Evolutionary conservation across 2,329 filamentous ascomycete species (phyloP), one percentile per base, ranked within the genome.

Genomic region (Fusarium bulbicola): DNA sequence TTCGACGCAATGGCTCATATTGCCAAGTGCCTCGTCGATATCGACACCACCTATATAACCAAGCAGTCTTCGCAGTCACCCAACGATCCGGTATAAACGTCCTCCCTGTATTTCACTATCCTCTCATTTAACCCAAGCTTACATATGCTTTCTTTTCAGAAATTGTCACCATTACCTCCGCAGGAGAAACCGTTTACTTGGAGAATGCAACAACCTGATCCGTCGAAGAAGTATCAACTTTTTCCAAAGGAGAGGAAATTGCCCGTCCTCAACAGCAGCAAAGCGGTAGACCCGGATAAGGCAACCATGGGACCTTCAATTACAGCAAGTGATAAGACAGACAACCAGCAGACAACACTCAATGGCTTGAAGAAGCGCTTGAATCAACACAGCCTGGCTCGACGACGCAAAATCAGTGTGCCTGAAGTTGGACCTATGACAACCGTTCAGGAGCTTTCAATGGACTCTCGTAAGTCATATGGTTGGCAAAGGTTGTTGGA

Each of bases 341-440:
- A 84, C 24, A 84, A 83, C 76, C 75, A 80, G 52, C 75, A 80
- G 53, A 76, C 79, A 63, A 74, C 81, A 58, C 73, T 82, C 37
- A 81, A 80, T 40, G 83, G 84, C 43, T 80, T 90, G 57, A 85
- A 86, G 66, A 82, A 87, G 66, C 86, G 88, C 63, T 84, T 89
- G 76, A 91, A 89, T 78, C 88, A 90, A 74, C 86, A 88, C 77
- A 88, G 85, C 72, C 81, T 89, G 64, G 85, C 82, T 56, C 84
- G 90, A 69, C 86, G 90, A 75, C 87, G 90, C 71, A 92, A 92
- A 78, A 83, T 89, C 74, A 92, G 88, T 80, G 87, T 91, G 20
- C 88, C 89, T 15, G 91, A 92, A 69, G 80, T 92, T 54, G 90
- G 89, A 5, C 89, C 89, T 39, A 91, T 92, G 90, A 91, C 90